phyloP scores from a whole-genome alignment of 2,329 filamentous ascomycete genomes.

The Diaporthe ilicicola region DNA sequence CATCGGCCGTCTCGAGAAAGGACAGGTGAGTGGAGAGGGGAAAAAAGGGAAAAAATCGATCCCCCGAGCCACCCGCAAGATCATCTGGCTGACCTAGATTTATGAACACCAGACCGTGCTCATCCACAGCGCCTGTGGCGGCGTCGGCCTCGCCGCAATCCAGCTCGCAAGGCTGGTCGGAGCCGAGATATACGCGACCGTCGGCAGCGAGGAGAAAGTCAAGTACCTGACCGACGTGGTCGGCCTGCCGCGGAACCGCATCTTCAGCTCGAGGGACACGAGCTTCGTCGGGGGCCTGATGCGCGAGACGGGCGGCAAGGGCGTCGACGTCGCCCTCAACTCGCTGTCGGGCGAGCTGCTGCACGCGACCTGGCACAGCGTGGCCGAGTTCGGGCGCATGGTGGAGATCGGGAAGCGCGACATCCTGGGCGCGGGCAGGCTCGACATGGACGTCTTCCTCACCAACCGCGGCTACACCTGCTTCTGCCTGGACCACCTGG shows the following conservation, averaged over 20 bases:
- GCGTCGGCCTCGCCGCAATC: slow-evolving; percentile 16
- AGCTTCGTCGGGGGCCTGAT: slow-evolving; percentile 2
- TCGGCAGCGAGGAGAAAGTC: slow-evolving; percentile 6
- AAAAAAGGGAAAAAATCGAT: too few species aligned
- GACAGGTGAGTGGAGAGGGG: neutral
- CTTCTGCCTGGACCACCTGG: neutral
- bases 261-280: slow-evolving; percentile 4
- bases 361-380: slow-evolving; percentile 5
- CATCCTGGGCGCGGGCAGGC: slow-evolving; percentile 21
- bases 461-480: slow-evolving; percentile 7
- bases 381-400: slow-evolving; percentile 13
- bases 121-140: slow-evolving; percentile 24
- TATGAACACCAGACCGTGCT: neutral
- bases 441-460: slow-evolving; percentile 15
- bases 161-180: neutral
- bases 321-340: slow-evolving; percentile 24
- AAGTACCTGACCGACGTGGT: neutral
- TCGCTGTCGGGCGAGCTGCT: slow-evolving; percentile 19
- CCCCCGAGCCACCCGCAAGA: too few species aligned
- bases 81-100: too few species aligned
- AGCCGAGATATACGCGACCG: neutral
- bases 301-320: neutral
- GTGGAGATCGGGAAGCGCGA: slow-evolving; percentile 22
- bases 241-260: slow-evolving; percentile 6
- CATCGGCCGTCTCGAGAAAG: slow-evolving; percentile 1